These are phyloP conservation scores for Fusarium metavorans DNA, from an alignment of 2,329 filamentous ascomycete genomes.

Conservation along the genomic window DNA sequence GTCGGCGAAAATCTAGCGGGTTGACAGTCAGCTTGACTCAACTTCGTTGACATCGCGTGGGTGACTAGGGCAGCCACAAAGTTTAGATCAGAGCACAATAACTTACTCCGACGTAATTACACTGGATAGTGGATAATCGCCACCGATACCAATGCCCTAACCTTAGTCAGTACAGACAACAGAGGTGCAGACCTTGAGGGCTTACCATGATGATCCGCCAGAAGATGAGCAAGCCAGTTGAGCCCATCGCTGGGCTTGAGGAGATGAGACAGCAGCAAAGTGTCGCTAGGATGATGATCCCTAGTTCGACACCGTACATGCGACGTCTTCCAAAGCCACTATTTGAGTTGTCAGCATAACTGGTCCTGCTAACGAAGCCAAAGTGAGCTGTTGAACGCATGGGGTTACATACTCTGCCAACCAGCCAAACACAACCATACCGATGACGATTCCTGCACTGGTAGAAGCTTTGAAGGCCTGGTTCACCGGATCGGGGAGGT, in stretches of 20 bases:
- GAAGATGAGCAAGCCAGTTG: conserved; percentile 74
- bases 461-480: conserved; percentile 87
- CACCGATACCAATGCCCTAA: conserved; percentile 79
- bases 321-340: conserved; percentile 77
- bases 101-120: conserved; percentile 82
- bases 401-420: conserved; percentile 70
- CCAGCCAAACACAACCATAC: conserved; percentile 82
- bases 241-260: conserved; percentile 69
- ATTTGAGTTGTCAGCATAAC: conserved; percentile 23
- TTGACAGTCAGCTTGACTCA: conserved; percentile 30
- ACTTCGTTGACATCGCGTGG: background rate
- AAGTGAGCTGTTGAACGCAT: background rate
- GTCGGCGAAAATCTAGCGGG: conserved; percentile 78
- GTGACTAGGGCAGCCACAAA: conserved; percentile 27
- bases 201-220: conserved; percentile 79
- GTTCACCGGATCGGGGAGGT: conserved; percentile 73
- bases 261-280: conserved; percentile 74
- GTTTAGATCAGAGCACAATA: conserved; percentile 4
- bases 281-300: conserved; percentile 78
- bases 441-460: conserved; percentile 81
- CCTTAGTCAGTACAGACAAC: conserved; percentile 22
- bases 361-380: background rate
- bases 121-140: conserved; percentile 81
- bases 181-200: background rate
- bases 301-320: conserved; percentile 85